Conservation (phyloP, 2,329 filamentous ascomycete species). For the Penicillium sp. region DNA sequence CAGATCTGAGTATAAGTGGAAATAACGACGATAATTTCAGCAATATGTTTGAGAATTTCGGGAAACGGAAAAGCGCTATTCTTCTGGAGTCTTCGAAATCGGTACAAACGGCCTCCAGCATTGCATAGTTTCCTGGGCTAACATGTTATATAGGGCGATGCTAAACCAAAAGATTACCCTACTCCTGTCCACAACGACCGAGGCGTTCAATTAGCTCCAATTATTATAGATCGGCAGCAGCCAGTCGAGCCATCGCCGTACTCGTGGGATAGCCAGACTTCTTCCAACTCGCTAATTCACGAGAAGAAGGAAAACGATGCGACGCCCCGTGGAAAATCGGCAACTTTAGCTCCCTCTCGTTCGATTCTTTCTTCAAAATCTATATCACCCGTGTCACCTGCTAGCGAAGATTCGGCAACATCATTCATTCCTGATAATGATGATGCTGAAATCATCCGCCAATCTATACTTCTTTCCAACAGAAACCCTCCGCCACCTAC, state of each 20-base stretch:
- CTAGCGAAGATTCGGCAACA: conserved; percentile 15
- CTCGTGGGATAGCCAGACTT: conserved; percentile 51
- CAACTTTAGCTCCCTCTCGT: conserved; percentile 10
- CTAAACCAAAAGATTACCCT: conserved; percentile 20
- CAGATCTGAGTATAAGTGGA: conserved; percentile 37
- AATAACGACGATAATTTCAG: conserved; percentile 46
- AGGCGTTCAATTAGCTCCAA: conserved; percentile 35
- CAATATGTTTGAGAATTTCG: conserved; percentile 50
- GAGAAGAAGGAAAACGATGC: conserved; percentile 29
- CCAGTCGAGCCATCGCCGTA: conserved; percentile 47
- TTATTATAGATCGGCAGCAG: conserved; percentile 42
- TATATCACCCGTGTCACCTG: conserved; percentile 10
- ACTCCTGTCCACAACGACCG: conserved; percentile 22
- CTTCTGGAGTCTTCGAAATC: conserved; percentile 22
- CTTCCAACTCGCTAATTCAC: conserved; percentile 48
- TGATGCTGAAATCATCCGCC: conserved; percentile 36
- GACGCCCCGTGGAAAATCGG: conserved; percentile 5
- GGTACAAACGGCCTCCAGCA: background rate
- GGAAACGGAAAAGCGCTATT: conserved; percentile 29
- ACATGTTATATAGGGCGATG: conserved; percentile 8
- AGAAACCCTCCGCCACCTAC: conserved; percentile 21
- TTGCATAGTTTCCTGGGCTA: background rate
- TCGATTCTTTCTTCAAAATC: conserved; percentile 13
- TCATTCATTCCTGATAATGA: conserved; percentile 31
- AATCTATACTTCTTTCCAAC: conserved; percentile 29